These are phyloP conservation scores for Vitis amurensis DNA, from an alignment of 164 flowering plant species.

Conservation along the genomic window DNA sequence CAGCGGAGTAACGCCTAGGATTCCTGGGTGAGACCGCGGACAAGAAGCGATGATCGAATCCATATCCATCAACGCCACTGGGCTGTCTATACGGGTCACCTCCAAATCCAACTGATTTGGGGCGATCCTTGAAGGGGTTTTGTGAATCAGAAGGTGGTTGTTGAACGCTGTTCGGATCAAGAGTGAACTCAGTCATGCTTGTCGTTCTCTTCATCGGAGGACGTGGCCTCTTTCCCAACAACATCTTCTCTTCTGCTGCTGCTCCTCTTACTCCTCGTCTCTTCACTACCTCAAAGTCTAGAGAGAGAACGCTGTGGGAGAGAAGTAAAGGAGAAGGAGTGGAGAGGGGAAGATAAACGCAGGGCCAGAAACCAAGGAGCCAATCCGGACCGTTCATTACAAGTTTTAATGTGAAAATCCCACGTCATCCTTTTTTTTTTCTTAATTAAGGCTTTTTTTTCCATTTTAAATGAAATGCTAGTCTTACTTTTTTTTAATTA, in stretches of 20 bases:
- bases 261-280: no score
- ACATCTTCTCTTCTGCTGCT: constrained; percentile 24
- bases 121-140: constrained; percentile 3
- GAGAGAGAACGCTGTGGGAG: constrained; percentile 4
- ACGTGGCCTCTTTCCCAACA: constrained; percentile 69
- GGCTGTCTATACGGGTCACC: not conserved
- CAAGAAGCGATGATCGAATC: constrained; percentile 26
- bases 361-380: constrained; percentile 22
- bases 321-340: constrained; percentile 13
- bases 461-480: not conserved
- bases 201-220: constrained; percentile 62
- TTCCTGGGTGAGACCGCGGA: constrained; percentile 33
- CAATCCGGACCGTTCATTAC: constrained; percentile 39
- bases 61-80: constrained; percentile 2
- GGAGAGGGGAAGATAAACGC: constrained; percentile 25
- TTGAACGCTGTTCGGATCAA: constrained; percentile 36
- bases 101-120: constrained; percentile 2
- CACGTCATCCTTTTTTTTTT: constrained; percentile 22
- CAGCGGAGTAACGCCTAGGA: constrained; percentile 30
- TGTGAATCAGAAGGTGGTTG: constrained; percentile 13
- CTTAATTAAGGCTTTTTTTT: not conserved
- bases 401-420: not conserved
- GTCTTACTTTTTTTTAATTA: not conserved
- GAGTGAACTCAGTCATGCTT: constrained; percentile 61
- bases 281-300: no score